Conservation (phyloP, 2,329 filamentous ascomycete genomes). For the Scedosporium apiospermum region DNA sequence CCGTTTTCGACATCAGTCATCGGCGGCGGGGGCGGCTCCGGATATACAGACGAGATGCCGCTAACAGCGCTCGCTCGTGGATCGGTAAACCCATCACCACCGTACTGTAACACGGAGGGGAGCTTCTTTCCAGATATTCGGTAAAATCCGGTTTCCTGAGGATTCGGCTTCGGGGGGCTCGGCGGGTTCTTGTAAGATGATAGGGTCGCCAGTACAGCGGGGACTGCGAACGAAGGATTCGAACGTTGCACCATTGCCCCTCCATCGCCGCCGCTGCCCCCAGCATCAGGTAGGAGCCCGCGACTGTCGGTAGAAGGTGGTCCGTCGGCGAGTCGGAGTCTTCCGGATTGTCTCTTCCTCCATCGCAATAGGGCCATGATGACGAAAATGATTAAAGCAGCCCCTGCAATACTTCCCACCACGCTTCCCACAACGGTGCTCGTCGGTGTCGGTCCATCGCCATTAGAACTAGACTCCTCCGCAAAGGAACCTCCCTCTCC, state of each 20-base stretch:
- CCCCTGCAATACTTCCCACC: constrained; percentile 47
- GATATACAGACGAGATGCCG: constrained; percentile 9
- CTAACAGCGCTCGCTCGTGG: constrained; percentile 34
- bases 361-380: constrained; percentile 44
- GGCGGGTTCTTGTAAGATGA: constrained; percentile 25
- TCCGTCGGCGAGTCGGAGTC: constrained; percentile 32
- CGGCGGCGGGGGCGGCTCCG: constrained; percentile 6
- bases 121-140: constrained; percentile 57
- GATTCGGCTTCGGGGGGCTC: constrained; percentile 19
- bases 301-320: constrained; percentile 19
- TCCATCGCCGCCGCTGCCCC: constrained; percentile 13
- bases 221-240: constrained; percentile 27
- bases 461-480: constrained; percentile 14
- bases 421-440: constrained; percentile 42
- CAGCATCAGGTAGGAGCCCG: constrained; percentile 19
- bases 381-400: constrained; percentile 45
- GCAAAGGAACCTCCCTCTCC: constrained; percentile 3
- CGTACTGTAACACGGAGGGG: constrained; percentile 50
- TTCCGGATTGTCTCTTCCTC: constrained; percentile 39
- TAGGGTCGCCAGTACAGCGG: constrained; percentile 37
- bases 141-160: constrained; percentile 50
- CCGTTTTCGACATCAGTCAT: constrained; percentile 24
- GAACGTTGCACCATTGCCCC: constrained; percentile 37
- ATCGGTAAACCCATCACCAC: constrained; percentile 55
- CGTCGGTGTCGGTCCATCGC: constrained; percentile 11